Evolutionary conservation across 352 stramenopile species (phyloP).

Genomic region (Globisporangium paroecandrum): DNA sequence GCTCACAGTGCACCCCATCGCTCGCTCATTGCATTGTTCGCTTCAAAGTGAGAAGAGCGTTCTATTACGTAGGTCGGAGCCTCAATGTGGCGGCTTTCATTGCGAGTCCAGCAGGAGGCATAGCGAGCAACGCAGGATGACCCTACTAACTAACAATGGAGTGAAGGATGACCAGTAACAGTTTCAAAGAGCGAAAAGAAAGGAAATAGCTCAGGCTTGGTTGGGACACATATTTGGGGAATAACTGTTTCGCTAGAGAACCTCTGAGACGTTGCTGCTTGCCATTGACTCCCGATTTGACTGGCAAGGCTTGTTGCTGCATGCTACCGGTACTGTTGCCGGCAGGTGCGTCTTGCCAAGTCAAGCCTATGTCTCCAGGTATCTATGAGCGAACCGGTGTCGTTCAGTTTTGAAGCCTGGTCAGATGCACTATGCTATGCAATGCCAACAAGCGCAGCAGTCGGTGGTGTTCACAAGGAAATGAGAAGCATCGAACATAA

Average conservation of each 20-base stretch:
- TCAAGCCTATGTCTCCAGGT: too few relatives aligned
- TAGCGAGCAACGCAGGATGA: background rate
- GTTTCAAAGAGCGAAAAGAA: background rate
- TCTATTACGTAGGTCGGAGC: background rate
- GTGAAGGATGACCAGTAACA: background rate
- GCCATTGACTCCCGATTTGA: too few relatives aligned
- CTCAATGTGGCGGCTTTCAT: background rate
- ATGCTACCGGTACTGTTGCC: too few relatives aligned
- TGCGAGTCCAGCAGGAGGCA: background rate
- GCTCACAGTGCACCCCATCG: constrained; percentile 16
- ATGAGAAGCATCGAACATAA: too few relatives aligned
- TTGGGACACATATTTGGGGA: background rate
- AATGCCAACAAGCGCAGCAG: too few relatives aligned
- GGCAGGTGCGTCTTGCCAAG: too few relatives aligned
- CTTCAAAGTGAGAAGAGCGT: background rate
- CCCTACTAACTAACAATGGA: background rate
- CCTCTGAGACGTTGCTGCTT: too few relatives aligned
- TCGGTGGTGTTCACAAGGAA: too few relatives aligned
- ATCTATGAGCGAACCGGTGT: too few relatives aligned
- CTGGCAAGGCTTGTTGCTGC: too few relatives aligned
- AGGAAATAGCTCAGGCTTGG: background rate
- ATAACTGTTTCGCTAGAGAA: background rate
- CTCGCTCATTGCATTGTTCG: background rate
- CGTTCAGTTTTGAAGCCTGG: too few relatives aligned
- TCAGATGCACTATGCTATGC: too few relatives aligned